Base-by-base conservation (phyloP, 768 basidiomycete species). In the Termitomyces sp. region DNA sequence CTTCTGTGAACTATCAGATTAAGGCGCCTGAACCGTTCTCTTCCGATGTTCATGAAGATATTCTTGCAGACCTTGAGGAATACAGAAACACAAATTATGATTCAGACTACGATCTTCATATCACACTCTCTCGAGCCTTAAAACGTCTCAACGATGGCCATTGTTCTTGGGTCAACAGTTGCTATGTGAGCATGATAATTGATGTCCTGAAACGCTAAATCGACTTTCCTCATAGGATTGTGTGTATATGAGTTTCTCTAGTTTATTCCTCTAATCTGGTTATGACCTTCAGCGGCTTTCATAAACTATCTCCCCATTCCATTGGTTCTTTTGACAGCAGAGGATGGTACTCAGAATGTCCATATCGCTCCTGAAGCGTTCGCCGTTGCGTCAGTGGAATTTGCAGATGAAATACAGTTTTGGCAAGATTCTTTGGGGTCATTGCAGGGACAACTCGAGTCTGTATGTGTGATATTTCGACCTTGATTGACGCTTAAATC, bases 141-240 rank as follows among this genome's bases (percentile, higher is more conserved):
- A 83, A 82, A 64, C 72, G 80, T 9, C 70, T 82, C 35, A 80
- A 81, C 58, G 84, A 86, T 62, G 83, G 83, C 0, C 84, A 85
- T 64, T 81, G 80, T 64, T 75, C 77, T 10, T 80, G 80, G 69
- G 72, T 81, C 28, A 83, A 84, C 63, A 62, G 69, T 24, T 86
- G 83, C 66, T 85, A 79, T 66, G 83, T 83, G 60, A 73, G 78
- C 78, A 14, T 45, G 16, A 30, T 12, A 14, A 13, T 28, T 53
- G 6, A n/a, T 28, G 50, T 32, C 32, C 28, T 24, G 8, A 18
- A 4, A 24, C 22, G 18, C 35, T 20, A 22, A 10, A 13, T 20
- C 60, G 52, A 55, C n/a, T 10, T 14, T 14, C 13, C 26, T 40
- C 8, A n/a, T 49, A 67, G 65, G 65, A 66, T 58, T 64, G 64